Evolutionary conservation across 139 green algal genomes (phyloP).

Genomic region (Prasinococcaceae sp.): DNA sequence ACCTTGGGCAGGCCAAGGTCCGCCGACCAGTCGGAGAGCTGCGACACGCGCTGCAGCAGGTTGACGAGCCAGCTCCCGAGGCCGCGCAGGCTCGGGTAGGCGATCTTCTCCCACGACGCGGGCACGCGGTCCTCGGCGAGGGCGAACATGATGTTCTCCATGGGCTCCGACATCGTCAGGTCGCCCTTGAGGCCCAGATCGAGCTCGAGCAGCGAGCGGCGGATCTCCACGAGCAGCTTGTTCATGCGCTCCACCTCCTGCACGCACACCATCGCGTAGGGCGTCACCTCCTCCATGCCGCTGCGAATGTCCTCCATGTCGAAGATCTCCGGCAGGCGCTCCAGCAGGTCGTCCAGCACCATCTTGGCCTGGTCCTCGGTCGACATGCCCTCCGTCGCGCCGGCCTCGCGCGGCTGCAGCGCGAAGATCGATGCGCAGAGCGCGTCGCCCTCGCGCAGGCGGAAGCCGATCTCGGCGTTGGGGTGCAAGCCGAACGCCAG

Average conservation of each 20-base stretch:
- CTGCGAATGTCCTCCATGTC: constrained; percentile 71
- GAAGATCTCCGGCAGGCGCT: constrained; percentile 60
- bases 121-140: constrained; percentile 53
- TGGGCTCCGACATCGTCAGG: constrained; percentile 74
- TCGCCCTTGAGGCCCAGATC: constrained; percentile 81
- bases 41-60: constrained; percentile 50
- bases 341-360: constrained; percentile 68
- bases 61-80: constrained; percentile 56
- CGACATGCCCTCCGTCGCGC: constrained; percentile 34
- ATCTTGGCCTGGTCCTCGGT: constrained; percentile 67
- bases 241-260: constrained; percentile 84
- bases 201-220: constrained; percentile 61
- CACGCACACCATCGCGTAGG: constrained; percentile 80
- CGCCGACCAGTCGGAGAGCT: constrained; percentile 67
- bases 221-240: constrained; percentile 61
- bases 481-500: constrained; percentile 74
- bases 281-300: constrained; percentile 58
- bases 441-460: constrained; percentile 61
- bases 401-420: constrained; percentile 44
- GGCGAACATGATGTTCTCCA: constrained; percentile 62
- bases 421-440: constrained; percentile 55
- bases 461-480: constrained; percentile 85
- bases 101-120: constrained; percentile 51
- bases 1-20: constrained; percentile 63
- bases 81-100: constrained; percentile 60